These are phyloP conservation scores for Neurospora tetrasperma DNA, from an alignment of 495 filamentous ascomycete genomes.

Conservation along the genomic window DNA sequence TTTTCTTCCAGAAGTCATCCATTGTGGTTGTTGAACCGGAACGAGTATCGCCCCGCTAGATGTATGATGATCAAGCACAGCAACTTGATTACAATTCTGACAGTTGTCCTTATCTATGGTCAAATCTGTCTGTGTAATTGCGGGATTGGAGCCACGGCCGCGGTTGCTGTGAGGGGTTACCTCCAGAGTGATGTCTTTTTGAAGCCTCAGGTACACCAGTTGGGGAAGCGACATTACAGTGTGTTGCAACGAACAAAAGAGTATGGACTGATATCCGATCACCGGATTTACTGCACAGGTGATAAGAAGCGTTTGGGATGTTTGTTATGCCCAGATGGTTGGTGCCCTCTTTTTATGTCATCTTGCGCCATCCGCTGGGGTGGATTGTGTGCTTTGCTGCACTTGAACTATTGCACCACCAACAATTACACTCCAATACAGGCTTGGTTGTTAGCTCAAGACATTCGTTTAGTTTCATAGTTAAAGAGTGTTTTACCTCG, in stretches of 20 bases:
- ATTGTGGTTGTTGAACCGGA: neutral
- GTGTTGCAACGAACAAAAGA: neutral
- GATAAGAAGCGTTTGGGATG: neutral
- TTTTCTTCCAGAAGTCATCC: neutral
- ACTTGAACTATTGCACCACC: neutral
- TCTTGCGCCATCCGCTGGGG: neutral
- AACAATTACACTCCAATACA: neutral
- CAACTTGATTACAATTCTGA: neutral
- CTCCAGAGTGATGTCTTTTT: neutral
- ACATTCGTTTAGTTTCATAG: no score
- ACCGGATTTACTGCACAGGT: neutral
- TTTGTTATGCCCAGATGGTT: neutral
- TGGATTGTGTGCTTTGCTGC: neutral
- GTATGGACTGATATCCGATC: neutral
- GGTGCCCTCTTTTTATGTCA: neutral
- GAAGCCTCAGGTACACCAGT: neutral
- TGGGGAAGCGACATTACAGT: neutral
- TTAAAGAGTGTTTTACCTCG: no score
- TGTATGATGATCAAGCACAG: constrained; percentile 5
- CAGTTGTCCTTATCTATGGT: neutral
- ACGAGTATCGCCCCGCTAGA: neutral
- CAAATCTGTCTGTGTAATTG: neutral
- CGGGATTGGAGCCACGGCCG: neutral
- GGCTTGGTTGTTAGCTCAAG: no score
- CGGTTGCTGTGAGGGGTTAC: neutral